Base-by-base conservation (phyloP, 176 grass and related monocot genomes). In the Eragrostis curvula region DNA sequence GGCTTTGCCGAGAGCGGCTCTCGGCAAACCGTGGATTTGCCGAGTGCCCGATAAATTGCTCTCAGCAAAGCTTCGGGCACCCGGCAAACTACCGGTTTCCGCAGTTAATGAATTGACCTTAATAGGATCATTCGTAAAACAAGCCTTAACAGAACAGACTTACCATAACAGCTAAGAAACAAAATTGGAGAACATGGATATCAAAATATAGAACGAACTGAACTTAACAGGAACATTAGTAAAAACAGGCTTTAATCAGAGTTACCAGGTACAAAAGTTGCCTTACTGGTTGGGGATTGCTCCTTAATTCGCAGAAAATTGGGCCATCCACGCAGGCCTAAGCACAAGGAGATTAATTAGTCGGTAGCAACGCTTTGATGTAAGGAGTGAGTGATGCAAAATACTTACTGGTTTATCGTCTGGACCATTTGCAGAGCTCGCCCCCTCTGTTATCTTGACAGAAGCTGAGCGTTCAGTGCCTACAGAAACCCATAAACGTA, bases 401-500 rank as follows among this genome's bases (percentile, higher is more conserved):
- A 55, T 66, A 79, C 49, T 56, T 43, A 57, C 65, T 69, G 78
- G 3, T 5, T 15, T 57, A 42, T 21, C 12, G 49, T 16, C 68
- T 28, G 32, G 65, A 27, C 25, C 49, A 44, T 28, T 57, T 18
- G 65, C 65, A 56, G 65, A 57, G 36, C 36, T 80, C 8, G 7
- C 9, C 39, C 8, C 15, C n/a, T 56, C 0, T 53, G 49, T 42
- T 2, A 56, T 44, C 64, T 80, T 6, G 39, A 14, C 14, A 77
- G 14, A 63, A 3, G 50, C 50, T 57, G 65, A 80, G 65, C 20
- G 3, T 27, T 43, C 9, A 57, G 8, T 44, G 78, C 50, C 77
- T 66, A 79, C 77, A 53, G 6, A 79, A 67, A 39, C 20, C 28
- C 18, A 17, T 41, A 79, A 79, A n/a, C 42, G 14, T 46, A 68